Conservation (phyloP, 495 filamentous ascomycete genomes). For the Penicillium longicatenatum region DNA sequence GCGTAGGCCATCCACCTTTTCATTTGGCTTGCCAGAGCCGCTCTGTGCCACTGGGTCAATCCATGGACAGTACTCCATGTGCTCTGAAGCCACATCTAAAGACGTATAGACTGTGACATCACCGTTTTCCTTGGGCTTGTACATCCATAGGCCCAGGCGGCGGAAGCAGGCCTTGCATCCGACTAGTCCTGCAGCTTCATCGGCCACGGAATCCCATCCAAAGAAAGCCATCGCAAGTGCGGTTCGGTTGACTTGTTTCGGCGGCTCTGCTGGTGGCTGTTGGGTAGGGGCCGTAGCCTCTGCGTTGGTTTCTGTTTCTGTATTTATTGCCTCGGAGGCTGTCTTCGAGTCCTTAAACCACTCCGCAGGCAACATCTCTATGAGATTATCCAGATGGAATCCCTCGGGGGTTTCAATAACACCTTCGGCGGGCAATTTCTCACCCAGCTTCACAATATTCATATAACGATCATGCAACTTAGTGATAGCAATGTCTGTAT, state of each 20-base stretch:
- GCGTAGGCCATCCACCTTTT: conserved; percentile 34
- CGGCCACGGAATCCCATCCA: conserved; percentile 77
- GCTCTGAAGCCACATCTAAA: conserved; percentile 67
- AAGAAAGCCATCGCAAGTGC: conserved; percentile 78
- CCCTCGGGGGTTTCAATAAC: conserved; percentile 49
- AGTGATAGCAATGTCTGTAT: conserved; percentile 56
- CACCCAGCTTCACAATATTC: conserved; percentile 47
- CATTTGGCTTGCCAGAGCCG: conserved; percentile 37
- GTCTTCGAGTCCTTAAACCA: conserved; percentile 28
- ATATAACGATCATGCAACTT: conserved; percentile 63
- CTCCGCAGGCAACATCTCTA: conserved; percentile 34
- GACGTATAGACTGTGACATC: conserved; percentile 59
- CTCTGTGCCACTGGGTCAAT: conserved; percentile 62
- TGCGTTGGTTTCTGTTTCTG: conserved; percentile 4
- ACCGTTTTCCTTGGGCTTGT: conserved; percentile 60
- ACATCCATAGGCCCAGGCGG: conserved; percentile 92
- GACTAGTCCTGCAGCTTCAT: conserved; percentile 67
- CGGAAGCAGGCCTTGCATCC: conserved; percentile 84
- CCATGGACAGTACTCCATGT: conserved; percentile 85
- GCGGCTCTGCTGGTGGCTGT: conserved; percentile 13
- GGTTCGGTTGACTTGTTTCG: conserved; percentile 53
- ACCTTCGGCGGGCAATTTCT: conserved; percentile 51
- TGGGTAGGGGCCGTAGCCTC: conserved; percentile 12
- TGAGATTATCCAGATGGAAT: conserved; percentile 39
- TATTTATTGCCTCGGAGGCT: conserved; percentile 9